A percentile compares a stretch with the other conserved stretches of the same genome.
phyloP scores from a whole-genome alignment of 2,329 filamentous ascomycete species.

The Trichoderma semiorbis region DNA sequence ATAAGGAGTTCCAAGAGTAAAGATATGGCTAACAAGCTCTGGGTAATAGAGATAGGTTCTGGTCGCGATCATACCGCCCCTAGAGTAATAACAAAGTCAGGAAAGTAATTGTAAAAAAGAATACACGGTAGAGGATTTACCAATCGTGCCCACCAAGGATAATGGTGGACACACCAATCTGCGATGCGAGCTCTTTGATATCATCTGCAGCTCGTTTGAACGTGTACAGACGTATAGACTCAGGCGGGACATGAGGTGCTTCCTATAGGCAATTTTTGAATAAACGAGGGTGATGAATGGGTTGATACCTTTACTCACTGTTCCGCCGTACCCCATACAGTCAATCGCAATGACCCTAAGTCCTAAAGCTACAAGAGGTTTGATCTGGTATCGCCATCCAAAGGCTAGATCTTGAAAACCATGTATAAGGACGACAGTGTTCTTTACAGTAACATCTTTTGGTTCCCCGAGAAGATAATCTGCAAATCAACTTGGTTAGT shows the following conservation, averaged over 20 bases:
- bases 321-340: not conserved
- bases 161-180: not conserved
- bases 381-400: not conserved
- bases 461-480: not conserved
- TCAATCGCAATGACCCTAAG: not conserved
- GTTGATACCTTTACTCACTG: not conserved
- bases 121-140: not conserved
- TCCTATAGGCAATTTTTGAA: not conserved
- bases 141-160: not conserved
- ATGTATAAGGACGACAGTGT: not conserved
- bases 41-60: not conserved
- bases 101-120: not conserved
- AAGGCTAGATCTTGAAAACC: not conserved
- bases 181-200: not conserved
- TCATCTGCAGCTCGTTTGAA: not conserved
- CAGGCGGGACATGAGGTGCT: not conserved
- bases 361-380: not conserved
- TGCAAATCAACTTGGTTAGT: not conserved
- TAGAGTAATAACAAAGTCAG: not conserved
- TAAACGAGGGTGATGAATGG: not conserved
- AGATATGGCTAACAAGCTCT: not conserved
- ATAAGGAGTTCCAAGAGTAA: not conserved
- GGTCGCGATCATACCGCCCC: not conserved
- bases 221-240: not conserved
- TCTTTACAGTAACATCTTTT: not conserved